phyloP scores from a whole-genome alignment of 225 moss, liverwort and hornwort genomes.

The Physcomitrellopsis africana region DNA sequence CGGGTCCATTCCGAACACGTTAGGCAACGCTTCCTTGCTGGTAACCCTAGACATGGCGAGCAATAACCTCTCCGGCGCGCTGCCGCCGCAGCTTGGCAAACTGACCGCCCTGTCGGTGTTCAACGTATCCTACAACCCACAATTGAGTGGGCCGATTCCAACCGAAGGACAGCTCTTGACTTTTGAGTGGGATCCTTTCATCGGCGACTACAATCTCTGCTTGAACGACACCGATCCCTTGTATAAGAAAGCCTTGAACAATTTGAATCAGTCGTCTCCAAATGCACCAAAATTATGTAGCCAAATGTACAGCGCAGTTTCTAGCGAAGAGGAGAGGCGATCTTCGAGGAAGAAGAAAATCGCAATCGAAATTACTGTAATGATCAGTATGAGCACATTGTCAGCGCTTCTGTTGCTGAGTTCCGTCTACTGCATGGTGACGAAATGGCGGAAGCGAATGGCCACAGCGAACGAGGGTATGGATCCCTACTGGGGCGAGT shows the following conservation, averaged over 20 bases:
- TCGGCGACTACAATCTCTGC: conserved; percentile 66
- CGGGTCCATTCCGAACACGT: conserved; percentile 55
- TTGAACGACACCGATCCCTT: conserved; percentile 38
- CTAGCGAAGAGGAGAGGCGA: not conserved
- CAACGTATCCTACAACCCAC: conserved; percentile 69
- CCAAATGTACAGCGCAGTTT: not conserved
- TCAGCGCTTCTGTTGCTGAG: conserved; percentile 36
- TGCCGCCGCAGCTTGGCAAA: conserved; percentile 52
- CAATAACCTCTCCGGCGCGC: conserved; percentile 58
- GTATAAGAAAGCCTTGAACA: conserved; percentile 18
- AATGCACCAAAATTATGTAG: conserved; percentile 28
- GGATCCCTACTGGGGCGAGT: conserved; percentile 20
- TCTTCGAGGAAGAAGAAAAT: not conserved
- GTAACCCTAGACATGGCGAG: conserved; percentile 63
- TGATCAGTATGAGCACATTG: conserved; percentile 46
- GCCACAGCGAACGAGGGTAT: conserved; percentile 24
- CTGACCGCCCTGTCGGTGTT: conserved; percentile 55
- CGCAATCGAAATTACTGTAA: conserved; percentile 35
- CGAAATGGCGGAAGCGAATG: conserved; percentile 24
- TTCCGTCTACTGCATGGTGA: conserved; percentile 33
- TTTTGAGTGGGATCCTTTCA: conserved; percentile 49
- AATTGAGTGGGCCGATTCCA: conserved; percentile 60
- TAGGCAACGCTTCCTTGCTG: conserved; percentile 47
- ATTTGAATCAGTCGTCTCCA: not conserved
- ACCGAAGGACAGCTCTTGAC: conserved; percentile 62